Evolutionary conservation across 768 basidiomycete genomes (phyloP).

Genomic region (Pleurotus cornucopiae): DNA sequence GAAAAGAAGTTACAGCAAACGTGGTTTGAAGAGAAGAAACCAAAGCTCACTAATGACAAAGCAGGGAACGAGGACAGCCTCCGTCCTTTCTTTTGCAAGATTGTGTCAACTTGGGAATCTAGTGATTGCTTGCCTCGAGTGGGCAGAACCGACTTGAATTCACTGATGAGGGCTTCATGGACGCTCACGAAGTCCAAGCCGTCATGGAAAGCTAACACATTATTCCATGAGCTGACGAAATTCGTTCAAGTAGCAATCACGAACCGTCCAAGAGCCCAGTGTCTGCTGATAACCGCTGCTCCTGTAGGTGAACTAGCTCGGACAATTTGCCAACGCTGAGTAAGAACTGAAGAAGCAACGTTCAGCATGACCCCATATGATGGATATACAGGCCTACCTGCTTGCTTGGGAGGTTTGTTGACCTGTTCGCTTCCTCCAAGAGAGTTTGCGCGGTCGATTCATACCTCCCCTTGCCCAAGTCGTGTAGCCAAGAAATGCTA

Average conservation of each 20-base stretch:
- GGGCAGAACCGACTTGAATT: constrained; percentile 50
- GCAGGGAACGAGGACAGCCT: constrained; percentile 43
- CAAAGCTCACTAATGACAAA: constrained; percentile 41
- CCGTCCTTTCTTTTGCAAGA: constrained; percentile 51
- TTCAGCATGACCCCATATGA: not conserved
- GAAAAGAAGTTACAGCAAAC: not conserved
- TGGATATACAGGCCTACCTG: constrained; percentile 51
- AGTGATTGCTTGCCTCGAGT: constrained; percentile 57
- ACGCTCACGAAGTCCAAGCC: constrained; percentile 84
- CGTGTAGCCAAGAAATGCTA: constrained; percentile 82
- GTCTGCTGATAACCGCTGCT: constrained; percentile 40
- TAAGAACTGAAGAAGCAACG: constrained; percentile 57
- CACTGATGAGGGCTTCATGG: constrained; percentile 63
- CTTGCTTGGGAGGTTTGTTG: constrained; percentile 60
- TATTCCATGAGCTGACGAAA: constrained; percentile 5
- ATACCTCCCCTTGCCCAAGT: constrained; percentile 67
- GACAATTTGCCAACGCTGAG: constrained; percentile 88
- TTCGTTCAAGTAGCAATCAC: constrained; percentile 10
- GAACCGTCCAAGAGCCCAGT: constrained; percentile 55
- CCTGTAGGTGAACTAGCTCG: constrained; percentile 75
- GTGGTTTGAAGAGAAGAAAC: not conserved
- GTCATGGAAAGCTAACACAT: constrained; percentile 70
- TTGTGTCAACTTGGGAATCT: constrained; percentile 64
- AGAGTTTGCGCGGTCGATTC: constrained; percentile 62
- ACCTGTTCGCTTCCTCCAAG: constrained; percentile 53